Base-by-base conservation (phyloP, 2,329 filamentous ascomycete species). In the Diaporthe aspalathi region DNA sequence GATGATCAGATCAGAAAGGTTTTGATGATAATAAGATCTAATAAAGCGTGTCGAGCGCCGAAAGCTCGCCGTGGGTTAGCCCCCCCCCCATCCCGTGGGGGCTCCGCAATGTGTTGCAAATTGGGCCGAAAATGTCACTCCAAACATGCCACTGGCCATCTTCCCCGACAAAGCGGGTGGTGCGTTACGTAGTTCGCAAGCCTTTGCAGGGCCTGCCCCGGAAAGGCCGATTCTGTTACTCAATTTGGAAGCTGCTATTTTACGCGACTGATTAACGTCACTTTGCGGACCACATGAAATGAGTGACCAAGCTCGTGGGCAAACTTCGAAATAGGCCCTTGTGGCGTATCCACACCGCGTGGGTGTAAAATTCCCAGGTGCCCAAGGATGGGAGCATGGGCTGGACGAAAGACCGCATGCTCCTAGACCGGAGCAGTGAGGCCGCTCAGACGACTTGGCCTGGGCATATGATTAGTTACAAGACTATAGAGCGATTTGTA, bases 381-480 rank as follows among this genome's bases (percentile, higher is more conserved):
- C 65, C 65, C 65, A 56, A 54, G 65, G 52, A 45, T 24, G 32
- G 32, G 50, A 56, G 40, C 38, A 35, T 56, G 65, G 65, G 43
- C 66, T 50, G 43, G 54, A 22, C 7, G 27, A 38, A 20, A 56
- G 65, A n/a, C 29, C 29, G 40, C n/a, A 50, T 49, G 29, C 66
- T 68, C 66, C 66, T 68, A 68, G 52, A 67, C 63, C 63, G 63
- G 66, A 68, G 66, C 66, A 35, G 22, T 20, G 32, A 68, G 40
- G 29, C 29, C 29, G 35, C n/a, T n/a, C 43, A 24, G 29, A 27
- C 35, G 16, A 38, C 11, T 56, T 57, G 66, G 53, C 32, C 66
- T 50, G 53, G 43, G 32, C 53, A 50, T 35, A 38, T 35, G 50
- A 49, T 47, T 52, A 27, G 56, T 47, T 52, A 27, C 29, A 52